These are phyloP conservation scores for Panus rudis DNA, from an alignment of 768 basidiomycete genomes.

Conservation along the genomic window DNA sequence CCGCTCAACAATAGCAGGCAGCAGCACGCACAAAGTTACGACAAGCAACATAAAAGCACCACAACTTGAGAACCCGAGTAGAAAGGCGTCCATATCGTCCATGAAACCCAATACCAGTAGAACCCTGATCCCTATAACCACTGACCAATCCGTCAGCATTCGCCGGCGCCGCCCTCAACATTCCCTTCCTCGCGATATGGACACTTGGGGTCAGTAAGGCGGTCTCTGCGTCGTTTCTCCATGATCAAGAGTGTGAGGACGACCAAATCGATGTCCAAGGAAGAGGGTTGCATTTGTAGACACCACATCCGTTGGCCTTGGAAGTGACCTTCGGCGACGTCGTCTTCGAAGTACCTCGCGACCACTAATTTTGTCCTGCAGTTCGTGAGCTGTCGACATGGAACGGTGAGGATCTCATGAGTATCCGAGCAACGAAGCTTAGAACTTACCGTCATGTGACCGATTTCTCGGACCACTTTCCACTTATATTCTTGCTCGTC, in stretches of 20 bases:
- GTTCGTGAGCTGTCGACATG: constrained; percentile 30
- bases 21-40: too few species aligned
- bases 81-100: too few species aligned
- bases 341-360: constrained; percentile 30
- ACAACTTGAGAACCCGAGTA: too few species aligned
- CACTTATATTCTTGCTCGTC: constrained; percentile 45
- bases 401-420: not conserved
- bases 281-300: constrained; percentile 38
- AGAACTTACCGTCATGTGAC: constrained; percentile 35
- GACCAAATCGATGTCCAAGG: constrained; percentile 44
- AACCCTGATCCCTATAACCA: too few species aligned
- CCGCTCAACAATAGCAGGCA: too few species aligned
- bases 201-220: constrained; percentile 16
- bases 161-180: too few species aligned
- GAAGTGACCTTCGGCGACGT: constrained; percentile 39
- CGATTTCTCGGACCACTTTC: constrained; percentile 34
- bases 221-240: constrained; percentile 46
- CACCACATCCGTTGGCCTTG: constrained; percentile 40
- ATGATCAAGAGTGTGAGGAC: constrained; percentile 49
- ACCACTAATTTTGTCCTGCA: constrained; percentile 33
- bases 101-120: too few species aligned
- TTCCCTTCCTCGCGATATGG: too few species aligned
- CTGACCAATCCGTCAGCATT: too few species aligned
- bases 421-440: not conserved
- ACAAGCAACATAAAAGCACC: too few species aligned